phyloP scores from a whole-genome alignment of 139 green algal genomes.

The Bryopsis sp. region DNA sequence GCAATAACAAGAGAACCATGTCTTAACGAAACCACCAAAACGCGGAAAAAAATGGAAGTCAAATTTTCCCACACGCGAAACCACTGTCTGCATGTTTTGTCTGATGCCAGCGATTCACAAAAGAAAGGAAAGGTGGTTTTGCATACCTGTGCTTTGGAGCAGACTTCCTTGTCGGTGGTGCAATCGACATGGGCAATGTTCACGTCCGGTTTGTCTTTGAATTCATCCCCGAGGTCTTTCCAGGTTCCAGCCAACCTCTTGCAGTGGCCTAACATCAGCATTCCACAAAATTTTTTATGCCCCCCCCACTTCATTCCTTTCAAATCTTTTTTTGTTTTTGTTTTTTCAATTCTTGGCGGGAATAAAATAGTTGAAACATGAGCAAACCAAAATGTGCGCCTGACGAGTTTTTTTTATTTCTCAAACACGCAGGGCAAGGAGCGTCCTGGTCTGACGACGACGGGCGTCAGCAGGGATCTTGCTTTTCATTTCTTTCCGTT shows the following conservation, averaged over 20 bases:
- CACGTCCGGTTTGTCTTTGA: constrained; percentile 31
- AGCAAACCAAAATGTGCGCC: neutral
- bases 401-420: neutral
- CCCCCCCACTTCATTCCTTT: neutral
- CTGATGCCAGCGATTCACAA: neutral
- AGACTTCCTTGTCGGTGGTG: constrained; percentile 44
- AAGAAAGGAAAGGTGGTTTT: neutral
- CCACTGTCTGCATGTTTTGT: neutral
- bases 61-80: too few relatives aligned
- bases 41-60: too few relatives aligned
- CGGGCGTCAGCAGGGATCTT: too few relatives aligned
- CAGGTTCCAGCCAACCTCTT: constrained; percentile 52
- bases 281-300: neutral
- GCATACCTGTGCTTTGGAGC: constrained; percentile 39
- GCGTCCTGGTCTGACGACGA: too few relatives aligned
- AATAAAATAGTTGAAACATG: neutral
- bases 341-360: too few relatives aligned
- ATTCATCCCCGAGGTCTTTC: constrained; percentile 36
- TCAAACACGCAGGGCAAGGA: too few relatives aligned
- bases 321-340: too few relatives aligned
- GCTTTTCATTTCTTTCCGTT: too few relatives aligned
- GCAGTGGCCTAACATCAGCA: constrained; percentile 46
- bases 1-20: too few relatives aligned
- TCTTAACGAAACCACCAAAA: too few relatives aligned
- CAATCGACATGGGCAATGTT: constrained; percentile 54